These are phyloP conservation scores for Fraxinus platypoda DNA, from an alignment of 305 asterid genomes.

Conservation along the genomic window DNA sequence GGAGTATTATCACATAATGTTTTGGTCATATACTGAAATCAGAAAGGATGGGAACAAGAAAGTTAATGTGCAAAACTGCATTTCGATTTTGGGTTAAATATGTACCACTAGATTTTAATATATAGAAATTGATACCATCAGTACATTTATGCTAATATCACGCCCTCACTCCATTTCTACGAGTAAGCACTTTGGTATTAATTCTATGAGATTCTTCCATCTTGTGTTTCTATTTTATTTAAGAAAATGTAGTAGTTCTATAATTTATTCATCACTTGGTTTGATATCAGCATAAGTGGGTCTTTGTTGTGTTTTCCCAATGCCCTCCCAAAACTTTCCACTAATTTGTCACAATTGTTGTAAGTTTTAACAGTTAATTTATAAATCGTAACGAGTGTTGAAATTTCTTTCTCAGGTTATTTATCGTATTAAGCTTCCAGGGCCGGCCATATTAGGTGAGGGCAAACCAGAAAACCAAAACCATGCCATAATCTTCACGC, in stretches of 20 bases:
- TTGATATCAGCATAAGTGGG: constrained; percentile 13
- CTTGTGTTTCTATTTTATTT: constrained; percentile 2
- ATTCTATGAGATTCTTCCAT: neutral
- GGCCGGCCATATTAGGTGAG: constrained; percentile 92
- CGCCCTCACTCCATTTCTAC: neutral
- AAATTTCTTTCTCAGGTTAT: constrained; percentile 55
- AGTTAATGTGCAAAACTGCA: constrained; percentile 13
- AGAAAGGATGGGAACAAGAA: constrained; percentile 9
- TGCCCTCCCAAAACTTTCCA: neutral
- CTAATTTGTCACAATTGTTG: constrained; percentile 5
- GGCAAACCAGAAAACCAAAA: constrained; percentile 99
- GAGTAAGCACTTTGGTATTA: neutral
- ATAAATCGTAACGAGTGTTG: constrained; percentile 10
- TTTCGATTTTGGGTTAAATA: constrained; percentile 1
- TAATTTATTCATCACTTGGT: constrained; percentile 5
- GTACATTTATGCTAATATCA: neutral
- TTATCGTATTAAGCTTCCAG: constrained; percentile 92
- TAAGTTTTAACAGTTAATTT: neutral
- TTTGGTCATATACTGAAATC: constrained; percentile 1
- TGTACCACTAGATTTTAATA: neutral
- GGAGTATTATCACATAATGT: neutral
- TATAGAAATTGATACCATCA: neutral
- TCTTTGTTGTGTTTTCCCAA: constrained; percentile 5
- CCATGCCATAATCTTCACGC: constrained; percentile 96
- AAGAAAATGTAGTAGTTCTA: neutral